Conservation (phyloP, 2,329 filamentous ascomycete genomes). For the Phyllosticta ampelicida region DNA sequence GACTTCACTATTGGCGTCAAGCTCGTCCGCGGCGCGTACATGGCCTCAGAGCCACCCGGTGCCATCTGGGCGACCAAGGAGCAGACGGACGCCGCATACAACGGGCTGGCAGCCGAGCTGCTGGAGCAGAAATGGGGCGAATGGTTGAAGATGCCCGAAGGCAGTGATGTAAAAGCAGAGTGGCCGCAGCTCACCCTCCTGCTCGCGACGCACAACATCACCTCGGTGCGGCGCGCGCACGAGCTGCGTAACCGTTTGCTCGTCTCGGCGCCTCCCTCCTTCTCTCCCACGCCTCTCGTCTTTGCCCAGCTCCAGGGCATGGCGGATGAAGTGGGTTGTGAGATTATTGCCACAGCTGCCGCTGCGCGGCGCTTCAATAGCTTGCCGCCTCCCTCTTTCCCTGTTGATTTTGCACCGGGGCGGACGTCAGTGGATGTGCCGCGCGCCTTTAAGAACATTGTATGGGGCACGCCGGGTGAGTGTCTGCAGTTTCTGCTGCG, state of each 20-base stretch:
- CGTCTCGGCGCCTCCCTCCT: conserved; percentile 18
- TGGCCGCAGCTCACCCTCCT: conserved; percentile 48
- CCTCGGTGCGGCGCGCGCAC: conserved; percentile 45
- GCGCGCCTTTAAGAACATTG: conserved; percentile 38
- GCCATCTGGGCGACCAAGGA: conserved; percentile 45
- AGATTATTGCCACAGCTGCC: conserved; percentile 30
- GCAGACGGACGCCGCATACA: conserved; percentile 52
- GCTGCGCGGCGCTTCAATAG: conserved; percentile 43
- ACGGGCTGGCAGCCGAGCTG: conserved; percentile 54
- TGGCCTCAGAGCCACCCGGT: conserved; percentile 38
- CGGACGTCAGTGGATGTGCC: conserved; percentile 17
- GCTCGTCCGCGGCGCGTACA: conserved; percentile 48
- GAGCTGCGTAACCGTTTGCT: conserved; percentile 38
- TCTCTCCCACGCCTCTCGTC: conserved; percentile 29
- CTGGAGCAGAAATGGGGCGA: conserved; percentile 32
- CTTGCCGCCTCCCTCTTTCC: background rate
- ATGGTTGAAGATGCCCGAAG: conserved; percentile 38
- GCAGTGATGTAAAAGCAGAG: conserved; percentile 28
- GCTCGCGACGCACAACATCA: conserved; percentile 72
- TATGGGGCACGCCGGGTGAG: conserved; percentile 52
- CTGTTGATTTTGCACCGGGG: background rate
- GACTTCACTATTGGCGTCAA: conserved; percentile 46
- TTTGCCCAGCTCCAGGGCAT: conserved; percentile 88
- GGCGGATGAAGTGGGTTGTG: conserved; percentile 78
- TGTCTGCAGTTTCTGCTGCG: conserved; percentile 65